Evolutionary conservation across 371 early-diverging fungal species (phyloP).

Genomic region (Smittium culicis): DNA sequence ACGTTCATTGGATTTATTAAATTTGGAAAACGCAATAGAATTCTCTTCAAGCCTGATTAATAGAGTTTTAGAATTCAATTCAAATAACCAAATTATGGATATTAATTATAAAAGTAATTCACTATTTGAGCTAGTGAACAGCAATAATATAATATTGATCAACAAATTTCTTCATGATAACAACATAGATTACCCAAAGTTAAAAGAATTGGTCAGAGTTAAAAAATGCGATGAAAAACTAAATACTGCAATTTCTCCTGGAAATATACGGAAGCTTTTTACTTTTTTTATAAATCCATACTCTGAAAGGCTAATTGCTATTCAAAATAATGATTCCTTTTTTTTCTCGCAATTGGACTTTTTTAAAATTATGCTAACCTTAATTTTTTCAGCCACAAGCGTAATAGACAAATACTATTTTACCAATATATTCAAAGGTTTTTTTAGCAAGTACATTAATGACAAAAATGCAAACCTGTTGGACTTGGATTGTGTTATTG

Average conservation of each 20-base stretch:
- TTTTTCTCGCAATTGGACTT: background rate
- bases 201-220: background rate
- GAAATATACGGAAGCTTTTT: background rate
- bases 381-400: background rate
- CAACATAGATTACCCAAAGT: background rate
- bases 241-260: background rate
- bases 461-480: too few species aligned
- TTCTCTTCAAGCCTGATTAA: background rate
- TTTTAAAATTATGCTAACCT: background rate
- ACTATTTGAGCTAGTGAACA: slow-evolving; percentile 3
- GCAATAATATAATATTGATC: background rate
- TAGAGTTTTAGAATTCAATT: background rate
- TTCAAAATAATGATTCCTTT: background rate
- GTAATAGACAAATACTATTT: background rate
- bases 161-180: background rate
- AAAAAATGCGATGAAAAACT: background rate
- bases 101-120: background rate
- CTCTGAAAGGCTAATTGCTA: background rate
- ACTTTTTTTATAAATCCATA: background rate
- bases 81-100: background rate
- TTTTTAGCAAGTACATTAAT: too few species aligned
- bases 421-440: background rate
- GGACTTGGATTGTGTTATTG: too few species aligned
- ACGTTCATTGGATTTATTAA: background rate
- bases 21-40: background rate